Percentiles rank a stretch among this genome's conserved stretches.
These are phyloP conservation scores for Aspergillus luchuensis DNA, from an alignment of 2,329 filamentous ascomycete species.

Conservation along the genomic window DNA sequence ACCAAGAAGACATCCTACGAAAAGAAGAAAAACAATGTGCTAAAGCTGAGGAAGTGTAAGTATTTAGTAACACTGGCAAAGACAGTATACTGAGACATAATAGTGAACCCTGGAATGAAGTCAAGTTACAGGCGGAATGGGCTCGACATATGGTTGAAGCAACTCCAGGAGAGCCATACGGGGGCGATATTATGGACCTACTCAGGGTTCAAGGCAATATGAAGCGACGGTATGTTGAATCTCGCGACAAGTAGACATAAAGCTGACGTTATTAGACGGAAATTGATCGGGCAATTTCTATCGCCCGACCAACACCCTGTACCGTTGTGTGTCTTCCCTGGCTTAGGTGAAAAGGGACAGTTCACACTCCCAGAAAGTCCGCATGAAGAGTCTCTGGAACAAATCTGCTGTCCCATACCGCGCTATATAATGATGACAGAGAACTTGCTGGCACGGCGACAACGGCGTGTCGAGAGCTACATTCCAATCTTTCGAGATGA, in stretches of 20 bases:
- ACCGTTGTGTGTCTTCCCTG: constrained; percentile 1
- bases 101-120: constrained; percentile 2
- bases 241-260: background rate
- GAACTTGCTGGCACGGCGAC: background rate
- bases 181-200: constrained; percentile 12
- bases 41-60: background rate
- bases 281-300: constrained; percentile 13
- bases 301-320: constrained; percentile 4
- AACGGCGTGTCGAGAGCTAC: background rate
- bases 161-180: constrained; percentile 22
- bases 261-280: background rate
- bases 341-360: background rate
- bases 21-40: constrained; percentile 3
- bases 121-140: constrained; percentile 19
- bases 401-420: background rate
- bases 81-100: background rate
- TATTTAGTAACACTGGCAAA: background rate
- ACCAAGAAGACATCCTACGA: constrained; percentile 13
- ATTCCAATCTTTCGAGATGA: constrained; percentile 1
- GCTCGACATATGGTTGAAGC: constrained; percentile 19
- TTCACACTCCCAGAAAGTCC: background rate
- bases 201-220: constrained; percentile 21
- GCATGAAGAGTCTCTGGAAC: background rate
- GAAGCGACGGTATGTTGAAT: constrained; percentile 14
- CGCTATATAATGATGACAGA: constrained; percentile 5